A percentile compares a stretch with the other conserved stretches of the same genome.
phyloP scores from a whole-genome alignment of 306 rosid species.

The Astragalus glycyphyllos region DNA sequence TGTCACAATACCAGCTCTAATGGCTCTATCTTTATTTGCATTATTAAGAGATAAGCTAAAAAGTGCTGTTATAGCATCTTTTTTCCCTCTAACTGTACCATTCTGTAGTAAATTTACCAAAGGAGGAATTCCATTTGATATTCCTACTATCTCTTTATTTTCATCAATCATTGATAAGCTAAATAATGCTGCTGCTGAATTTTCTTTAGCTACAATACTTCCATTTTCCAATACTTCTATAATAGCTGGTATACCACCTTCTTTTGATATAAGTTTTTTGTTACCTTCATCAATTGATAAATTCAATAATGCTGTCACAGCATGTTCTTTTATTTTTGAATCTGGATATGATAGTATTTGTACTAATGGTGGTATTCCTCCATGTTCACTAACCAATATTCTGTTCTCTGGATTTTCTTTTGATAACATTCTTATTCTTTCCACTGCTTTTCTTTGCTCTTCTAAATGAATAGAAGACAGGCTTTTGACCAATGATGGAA shows the following conservation, averaged over 20 bases:
- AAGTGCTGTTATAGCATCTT: slow-evolving; percentile 86
- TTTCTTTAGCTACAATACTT: slow-evolving; percentile 72
- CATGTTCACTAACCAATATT: slow-evolving; percentile 65
- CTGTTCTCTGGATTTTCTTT: slow-evolving; percentile 84
- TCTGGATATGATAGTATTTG: slow-evolving; percentile 75
- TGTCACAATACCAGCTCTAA: slow-evolving; percentile 66
- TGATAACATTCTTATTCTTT: slow-evolving; percentile 72
- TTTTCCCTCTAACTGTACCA: slow-evolving; percentile 79
- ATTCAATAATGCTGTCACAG: slow-evolving; percentile 81
- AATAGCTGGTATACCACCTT: slow-evolving; percentile 83
- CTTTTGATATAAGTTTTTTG: slow-evolving; percentile 67
- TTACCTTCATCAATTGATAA: slow-evolving; percentile 79
- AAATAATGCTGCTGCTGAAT: slow-evolving; percentile 84
- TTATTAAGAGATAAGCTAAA: slow-evolving; percentile 71
- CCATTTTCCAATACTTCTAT: slow-evolving; percentile 76
- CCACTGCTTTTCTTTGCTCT: slow-evolving; percentile 71
- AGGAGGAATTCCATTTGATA: slow-evolving; percentile 66
- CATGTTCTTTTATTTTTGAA: slow-evolving; percentile 74
- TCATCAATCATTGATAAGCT: slow-evolving; percentile 91
- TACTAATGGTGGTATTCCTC: slow-evolving; percentile 80
- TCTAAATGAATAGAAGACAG: slow-evolving; percentile 59
- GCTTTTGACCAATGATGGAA: slow-evolving; percentile 58
- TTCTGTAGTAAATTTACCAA: slow-evolving; percentile 61
- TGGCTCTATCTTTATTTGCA: slow-evolving; percentile 72
- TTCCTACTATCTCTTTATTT: slow-evolving; percentile 67